A percentile compares a stretch with the other conserved stretches of the same genome.
phyloP scores from a whole-genome alignment of 257 asterid genomes.

The Solanum medicagineum region DNA sequence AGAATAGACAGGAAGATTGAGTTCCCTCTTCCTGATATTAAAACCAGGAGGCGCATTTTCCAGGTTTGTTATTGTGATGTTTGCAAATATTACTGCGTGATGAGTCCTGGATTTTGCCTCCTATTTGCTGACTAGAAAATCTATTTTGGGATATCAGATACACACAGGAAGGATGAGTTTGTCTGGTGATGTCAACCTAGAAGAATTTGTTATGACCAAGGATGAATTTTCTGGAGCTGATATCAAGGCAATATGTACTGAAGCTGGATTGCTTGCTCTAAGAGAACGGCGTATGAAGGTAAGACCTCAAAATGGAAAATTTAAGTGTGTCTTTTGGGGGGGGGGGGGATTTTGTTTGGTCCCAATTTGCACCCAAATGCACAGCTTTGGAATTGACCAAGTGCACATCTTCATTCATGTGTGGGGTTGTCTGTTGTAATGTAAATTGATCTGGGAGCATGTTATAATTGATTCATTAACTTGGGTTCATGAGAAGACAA shows the following conservation, averaged over 20 bases:
- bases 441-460: background rate
- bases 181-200: conserved; percentile 85
- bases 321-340: background rate
- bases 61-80: conserved; percentile 26
- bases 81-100: background rate
- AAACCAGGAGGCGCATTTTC: conserved; percentile 79
- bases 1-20: conserved; percentile 85
- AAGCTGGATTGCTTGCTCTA: conserved; percentile 87
- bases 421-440: background rate
- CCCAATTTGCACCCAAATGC: background rate
- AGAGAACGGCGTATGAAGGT: conserved; percentile 98
- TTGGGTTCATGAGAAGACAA: background rate
- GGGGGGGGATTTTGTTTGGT: background rate
- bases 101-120: background rate
- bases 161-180: conserved; percentile 90
- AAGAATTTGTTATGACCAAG: conserved; percentile 90
- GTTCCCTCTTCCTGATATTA: conserved; percentile 85
- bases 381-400: background rate
- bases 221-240: conserved; percentile 96
- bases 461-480: background rate
- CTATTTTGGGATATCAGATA: conserved; percentile 34
- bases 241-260: conserved; percentile 90
- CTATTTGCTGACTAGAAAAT: background rate
- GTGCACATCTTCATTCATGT: background rate
- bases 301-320: background rate